Evolutionary conservation across 2,329 filamentous ascomycete genomes (phyloP).

Genomic region (Penicillium aurantiogriseum): DNA sequence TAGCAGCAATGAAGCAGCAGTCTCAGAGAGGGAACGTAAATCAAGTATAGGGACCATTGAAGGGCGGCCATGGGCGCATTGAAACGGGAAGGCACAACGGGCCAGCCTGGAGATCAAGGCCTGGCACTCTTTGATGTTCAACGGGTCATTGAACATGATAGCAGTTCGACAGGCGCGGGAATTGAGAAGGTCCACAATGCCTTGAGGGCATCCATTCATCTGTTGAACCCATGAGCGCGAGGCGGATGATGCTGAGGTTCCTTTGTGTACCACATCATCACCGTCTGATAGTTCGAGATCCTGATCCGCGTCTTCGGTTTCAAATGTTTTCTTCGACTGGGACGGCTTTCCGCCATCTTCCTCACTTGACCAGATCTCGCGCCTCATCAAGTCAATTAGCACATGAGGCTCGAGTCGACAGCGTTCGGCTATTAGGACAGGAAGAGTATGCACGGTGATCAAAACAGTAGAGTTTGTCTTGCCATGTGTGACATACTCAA

Average conservation of each 20-base stretch:
- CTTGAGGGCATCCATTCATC: constrained; percentile 69
- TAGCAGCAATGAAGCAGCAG: background rate
- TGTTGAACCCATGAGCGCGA: constrained; percentile 55
- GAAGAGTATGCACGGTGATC: constrained; percentile 60
- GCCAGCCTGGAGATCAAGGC: constrained; percentile 40
- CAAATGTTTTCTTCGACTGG: constrained; percentile 7
- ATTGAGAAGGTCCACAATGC: constrained; percentile 64
- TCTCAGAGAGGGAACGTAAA: constrained; percentile 19
- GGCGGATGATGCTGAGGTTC: background rate
- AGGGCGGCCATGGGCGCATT: constrained; percentile 52
- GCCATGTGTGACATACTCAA: constrained; percentile 57
- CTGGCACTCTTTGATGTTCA: constrained; percentile 41
- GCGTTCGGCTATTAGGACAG: constrained; percentile 70
- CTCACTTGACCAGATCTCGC: constrained; percentile 67
- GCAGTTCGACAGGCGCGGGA: constrained; percentile 51
- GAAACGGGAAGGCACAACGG: constrained; percentile 48
- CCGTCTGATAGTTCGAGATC: background rate
- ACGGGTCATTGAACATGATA: constrained; percentile 52
- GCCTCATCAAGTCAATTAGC: constrained; percentile 70
- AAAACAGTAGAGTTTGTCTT: constrained; percentile 10
- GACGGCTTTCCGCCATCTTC: constrained; percentile 40
- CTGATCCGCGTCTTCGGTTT: background rate
- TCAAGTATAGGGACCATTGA: constrained; percentile 48
- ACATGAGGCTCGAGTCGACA: constrained; percentile 71
- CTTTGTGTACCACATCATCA: background rate